Conservation (phyloP, 169 alveolate genomes). For the Plasmodium sp. region DNA sequence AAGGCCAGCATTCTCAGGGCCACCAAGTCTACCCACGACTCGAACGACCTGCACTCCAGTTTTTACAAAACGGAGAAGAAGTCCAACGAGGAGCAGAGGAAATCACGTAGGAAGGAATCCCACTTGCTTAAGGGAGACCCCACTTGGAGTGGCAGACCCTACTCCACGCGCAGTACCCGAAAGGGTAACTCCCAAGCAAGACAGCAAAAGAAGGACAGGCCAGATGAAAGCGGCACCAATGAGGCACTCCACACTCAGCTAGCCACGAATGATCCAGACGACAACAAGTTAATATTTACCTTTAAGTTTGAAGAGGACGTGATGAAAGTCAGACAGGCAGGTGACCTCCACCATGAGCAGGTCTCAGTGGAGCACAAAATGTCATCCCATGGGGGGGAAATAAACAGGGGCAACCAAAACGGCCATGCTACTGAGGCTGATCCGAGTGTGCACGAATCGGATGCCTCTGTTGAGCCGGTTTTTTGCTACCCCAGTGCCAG, state of each 20-base stretch:
- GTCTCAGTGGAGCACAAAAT: background rate
- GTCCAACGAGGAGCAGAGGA: background rate
- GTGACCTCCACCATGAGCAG: background rate
- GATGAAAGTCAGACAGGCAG: background rate
- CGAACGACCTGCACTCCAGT: background rate
- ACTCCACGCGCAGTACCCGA: background rate
- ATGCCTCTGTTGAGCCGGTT: background rate
- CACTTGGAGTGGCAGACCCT: background rate
- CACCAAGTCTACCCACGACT: background rate
- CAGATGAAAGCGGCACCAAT: background rate
- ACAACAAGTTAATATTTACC: background rate
- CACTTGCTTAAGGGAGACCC: background rate
- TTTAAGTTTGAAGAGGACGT: background rate
- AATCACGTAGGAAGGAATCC: background rate
- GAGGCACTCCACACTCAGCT: background rate
- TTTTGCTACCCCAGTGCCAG: background rate
- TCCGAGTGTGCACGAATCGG: background rate
- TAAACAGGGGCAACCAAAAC: background rate
- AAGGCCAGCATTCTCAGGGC: constrained; percentile 1
- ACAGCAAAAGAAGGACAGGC: background rate
- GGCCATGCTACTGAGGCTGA: background rate
- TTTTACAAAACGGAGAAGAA: background rate
- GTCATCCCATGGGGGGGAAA: background rate
- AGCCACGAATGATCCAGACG: background rate
- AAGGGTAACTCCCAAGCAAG: background rate